These are phyloP conservation scores for Eugenia klotzschiana DNA, from an alignment of 441 rosid species.

Conservation along the genomic window DNA sequence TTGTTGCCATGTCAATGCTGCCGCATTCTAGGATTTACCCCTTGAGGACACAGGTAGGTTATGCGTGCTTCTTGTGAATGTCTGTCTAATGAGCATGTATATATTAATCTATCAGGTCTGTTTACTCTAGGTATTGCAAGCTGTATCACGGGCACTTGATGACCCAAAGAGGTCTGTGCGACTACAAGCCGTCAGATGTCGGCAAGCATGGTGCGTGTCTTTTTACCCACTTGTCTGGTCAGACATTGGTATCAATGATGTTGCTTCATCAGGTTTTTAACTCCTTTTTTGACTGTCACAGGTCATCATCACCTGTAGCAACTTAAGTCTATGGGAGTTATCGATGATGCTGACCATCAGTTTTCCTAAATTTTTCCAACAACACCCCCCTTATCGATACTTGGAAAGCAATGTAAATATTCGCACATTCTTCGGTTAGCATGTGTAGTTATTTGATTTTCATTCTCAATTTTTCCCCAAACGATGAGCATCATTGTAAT, in stretches of 20 bases:
- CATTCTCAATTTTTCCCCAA: not conserved
- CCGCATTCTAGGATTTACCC: constrained; percentile 69
- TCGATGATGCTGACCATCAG: not conserved
- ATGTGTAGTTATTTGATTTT: not conserved
- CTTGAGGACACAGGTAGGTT: constrained; percentile 43
- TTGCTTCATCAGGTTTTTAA: not conserved
- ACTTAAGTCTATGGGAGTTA: constrained; percentile 7
- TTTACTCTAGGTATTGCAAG: constrained; percentile 42
- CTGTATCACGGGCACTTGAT: constrained; percentile 48
- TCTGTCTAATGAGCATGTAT: not conserved
- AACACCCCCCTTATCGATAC: not conserved
- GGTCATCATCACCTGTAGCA: constrained; percentile 36
- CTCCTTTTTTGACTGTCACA: constrained; percentile 4
- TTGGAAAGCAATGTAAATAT: not conserved
- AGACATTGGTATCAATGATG: not conserved
- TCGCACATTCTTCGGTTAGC: not conserved
- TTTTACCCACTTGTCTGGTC: not conserved
- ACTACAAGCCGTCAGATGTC: constrained; percentile 63
- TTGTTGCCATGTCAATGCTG: constrained; percentile 48
- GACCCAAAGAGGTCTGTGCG: constrained; percentile 83
- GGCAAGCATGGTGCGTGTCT: constrained; percentile 62
- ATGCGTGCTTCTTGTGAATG: not conserved
- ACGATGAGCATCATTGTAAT: not conserved
- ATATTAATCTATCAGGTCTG: not conserved
- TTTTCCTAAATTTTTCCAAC: not conserved